Percentiles rank a stretch among this genome's conserved stretches.
These are phyloP conservation scores for Rosa multiflora DNA, from an alignment of 306 rosid species.

Conservation along the genomic window DNA sequence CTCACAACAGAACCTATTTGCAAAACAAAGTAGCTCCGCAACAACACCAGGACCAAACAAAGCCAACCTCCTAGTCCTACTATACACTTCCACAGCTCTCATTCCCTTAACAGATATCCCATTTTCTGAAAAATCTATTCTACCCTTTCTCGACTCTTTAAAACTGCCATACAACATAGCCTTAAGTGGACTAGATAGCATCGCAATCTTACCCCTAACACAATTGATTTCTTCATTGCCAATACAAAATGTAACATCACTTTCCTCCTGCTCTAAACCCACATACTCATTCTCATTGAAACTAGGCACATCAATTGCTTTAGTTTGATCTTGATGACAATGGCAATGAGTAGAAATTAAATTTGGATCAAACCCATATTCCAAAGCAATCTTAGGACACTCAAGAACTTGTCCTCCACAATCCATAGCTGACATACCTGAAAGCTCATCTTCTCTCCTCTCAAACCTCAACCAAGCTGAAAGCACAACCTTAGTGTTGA, in stretches of 20 bases:
- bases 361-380: slow-evolving; percentile 41
- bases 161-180: slow-evolving; percentile 78
- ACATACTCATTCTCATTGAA: slow-evolving; percentile 24
- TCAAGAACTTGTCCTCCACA: slow-evolving; percentile 67
- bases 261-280: slow-evolving; percentile 33
- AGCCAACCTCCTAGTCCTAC: slow-evolving; percentile 62
- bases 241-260: slow-evolving; percentile 58
- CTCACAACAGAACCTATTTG: slow-evolving; percentile 81
- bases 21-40: slow-evolving; percentile 64
- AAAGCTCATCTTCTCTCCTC: slow-evolving; percentile 81
- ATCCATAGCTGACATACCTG: slow-evolving; percentile 51
- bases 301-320: slow-evolving; percentile 20
- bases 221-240: slow-evolving; percentile 57
- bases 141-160: slow-evolving; percentile 49
- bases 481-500: slow-evolving; percentile 60
- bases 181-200: slow-evolving; percentile 59
- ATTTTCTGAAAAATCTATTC: slow-evolving; percentile 60
- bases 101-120: slow-evolving; percentile 60
- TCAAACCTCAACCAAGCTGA: slow-evolving; percentile 78
- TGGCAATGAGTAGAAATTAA: slow-evolving; percentile 45
- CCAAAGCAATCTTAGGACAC: slow-evolving; percentile 70
- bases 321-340: slow-evolving; percentile 37
- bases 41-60: slow-evolving; percentile 49
- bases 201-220: slow-evolving; percentile 49
- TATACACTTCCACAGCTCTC: slow-evolving; percentile 71